Conservation (phyloP, 192 early-diverging fungal species). For the Rhizoclosmatium sp. region DNA sequence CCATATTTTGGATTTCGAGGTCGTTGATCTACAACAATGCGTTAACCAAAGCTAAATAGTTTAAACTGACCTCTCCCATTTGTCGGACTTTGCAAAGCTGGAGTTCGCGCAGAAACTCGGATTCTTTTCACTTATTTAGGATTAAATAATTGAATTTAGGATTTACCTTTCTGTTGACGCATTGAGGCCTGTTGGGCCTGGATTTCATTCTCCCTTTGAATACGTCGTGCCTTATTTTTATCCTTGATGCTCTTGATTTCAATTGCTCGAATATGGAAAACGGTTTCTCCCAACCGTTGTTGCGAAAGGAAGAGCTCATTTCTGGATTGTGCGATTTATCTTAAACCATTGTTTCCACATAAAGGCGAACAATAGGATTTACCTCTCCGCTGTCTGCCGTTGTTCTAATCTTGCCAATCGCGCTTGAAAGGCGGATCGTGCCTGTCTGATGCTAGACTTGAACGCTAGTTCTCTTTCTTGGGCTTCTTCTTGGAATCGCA, state of each 20-base stretch:
- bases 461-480: conserved; percentile 22
- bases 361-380: background rate
- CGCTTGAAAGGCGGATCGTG: conserved; percentile 32
- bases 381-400: conserved; percentile 37
- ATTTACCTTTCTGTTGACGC: conserved; percentile 39
- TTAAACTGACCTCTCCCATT: conserved; percentile 23
- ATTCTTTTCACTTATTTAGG: conserved; percentile 16
- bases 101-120: conserved; percentile 38
- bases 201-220: conserved; percentile 39
- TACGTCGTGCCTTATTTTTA: conserved; percentile 19
- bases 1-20: conserved; percentile 36
- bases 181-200: conserved; percentile 27
- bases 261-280: conserved; percentile 32
- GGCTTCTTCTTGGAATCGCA: conserved; percentile 39
- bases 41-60: background rate
- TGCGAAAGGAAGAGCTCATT: conserved; percentile 31
- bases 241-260: conserved; percentile 40
- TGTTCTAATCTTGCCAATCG: conserved; percentile 32
- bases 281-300: conserved; percentile 15
- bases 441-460: conserved; percentile 29
- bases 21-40: conserved; percentile 30
- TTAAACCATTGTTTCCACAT: background rate
- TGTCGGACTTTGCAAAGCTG: conserved; percentile 42
- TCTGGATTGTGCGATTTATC: conserved; percentile 9
- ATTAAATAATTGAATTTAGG: background rate